These are phyloP conservation scores for Cantharellus anzutake DNA, from an alignment of 768 basidiomycete species.

Conservation along the genomic window DNA sequence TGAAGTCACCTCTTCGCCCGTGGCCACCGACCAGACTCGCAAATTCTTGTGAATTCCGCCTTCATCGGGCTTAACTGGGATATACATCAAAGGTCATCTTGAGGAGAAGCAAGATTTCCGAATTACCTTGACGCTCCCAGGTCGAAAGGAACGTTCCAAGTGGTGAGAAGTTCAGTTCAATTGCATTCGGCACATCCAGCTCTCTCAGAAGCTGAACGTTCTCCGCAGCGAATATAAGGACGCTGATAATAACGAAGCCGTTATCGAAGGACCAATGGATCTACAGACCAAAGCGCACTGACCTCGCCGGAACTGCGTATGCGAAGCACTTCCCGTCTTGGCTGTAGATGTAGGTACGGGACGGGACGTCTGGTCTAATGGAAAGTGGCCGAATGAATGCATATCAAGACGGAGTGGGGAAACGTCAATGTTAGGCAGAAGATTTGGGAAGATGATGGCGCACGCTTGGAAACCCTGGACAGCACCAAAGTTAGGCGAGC, in stretches of 20 bases:
- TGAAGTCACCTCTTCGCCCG: conserved; percentile 68
- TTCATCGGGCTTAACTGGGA: conserved; percentile 69
- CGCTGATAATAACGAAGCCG: conserved; percentile 23
- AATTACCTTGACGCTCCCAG: conserved; percentile 75
- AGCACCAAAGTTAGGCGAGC: conserved; percentile 53
- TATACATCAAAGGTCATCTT: not conserved
- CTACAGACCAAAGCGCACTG: conserved; percentile 17
- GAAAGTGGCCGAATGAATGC: conserved; percentile 15
- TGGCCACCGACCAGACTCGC: conserved; percentile 69
- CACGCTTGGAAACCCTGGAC: conserved; percentile 32
- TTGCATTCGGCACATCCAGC: conserved; percentile 48
- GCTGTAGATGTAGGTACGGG: conserved; percentile 65
- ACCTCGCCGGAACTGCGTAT: conserved; percentile 61
- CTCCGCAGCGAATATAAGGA: conserved; percentile 61
- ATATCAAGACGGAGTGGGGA: not conserved
- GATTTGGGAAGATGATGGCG: conserved; percentile 6
- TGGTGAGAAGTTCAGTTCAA: conserved; percentile 85
- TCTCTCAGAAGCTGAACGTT: conserved; percentile 53
- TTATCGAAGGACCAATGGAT: not conserved
- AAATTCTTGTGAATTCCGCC: conserved; percentile 87
- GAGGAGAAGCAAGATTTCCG: not conserved
- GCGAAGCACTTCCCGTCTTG: conserved; percentile 75
- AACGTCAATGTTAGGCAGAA: not conserved
- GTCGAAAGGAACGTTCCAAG: conserved; percentile 84
- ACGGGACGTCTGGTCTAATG: conserved; percentile 42